Evolutionary conservation across 2,329 filamentous ascomycete species (phyloP), one percentile per base, ranked within the genome.

Genomic region (Verticillium nonalfalfae): DNA sequence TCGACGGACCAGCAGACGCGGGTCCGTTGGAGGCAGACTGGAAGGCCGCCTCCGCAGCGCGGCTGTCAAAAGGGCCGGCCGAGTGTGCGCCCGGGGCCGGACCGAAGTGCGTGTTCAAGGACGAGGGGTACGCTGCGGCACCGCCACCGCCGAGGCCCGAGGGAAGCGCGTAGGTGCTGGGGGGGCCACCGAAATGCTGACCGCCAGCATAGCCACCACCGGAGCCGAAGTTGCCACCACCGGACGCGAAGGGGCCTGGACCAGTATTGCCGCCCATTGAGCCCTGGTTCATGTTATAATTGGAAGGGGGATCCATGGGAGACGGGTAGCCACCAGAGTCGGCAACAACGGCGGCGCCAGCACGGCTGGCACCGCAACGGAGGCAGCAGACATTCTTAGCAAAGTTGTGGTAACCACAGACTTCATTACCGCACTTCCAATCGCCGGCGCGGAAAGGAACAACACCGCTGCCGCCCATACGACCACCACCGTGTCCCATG

Each of bases 341-440:
- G 35, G 94, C 94, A 62, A 98, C 92, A 58, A 99, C 91, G 15
- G 94, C 93, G 62, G 95, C 95, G 65, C 91, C 92, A 64, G 94
- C 94, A 69, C 95, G 91, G 75, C 93, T 96, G 59, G 94, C 95
- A 74, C 95, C 95, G 73, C 95, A 99, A 63, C 95, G 91, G 65
- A 99, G 86, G 76, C 95, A 99, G 78, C 92, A 96, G 62, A 98
- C 94, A 71, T 99, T 99, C 85, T 99, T 99, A 64, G 95, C 95
- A 73, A 99, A 99, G 80, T 99, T 99, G 81, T 99, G 95, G 76
- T 99, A 99, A 62, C 91, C 92, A 74, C 95, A 99, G 40, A 93
- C 93, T 72, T 99, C 95, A 66, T 95, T 95, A 61, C 95, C 95
- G 72, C 95, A 99, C 78, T 97, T 97, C 95, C 95, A 99, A 73